Evolutionary conservation across 2,329 filamentous ascomycete genomes (phyloP).

Genomic region (Aspergillus aculeatinus): DNA sequence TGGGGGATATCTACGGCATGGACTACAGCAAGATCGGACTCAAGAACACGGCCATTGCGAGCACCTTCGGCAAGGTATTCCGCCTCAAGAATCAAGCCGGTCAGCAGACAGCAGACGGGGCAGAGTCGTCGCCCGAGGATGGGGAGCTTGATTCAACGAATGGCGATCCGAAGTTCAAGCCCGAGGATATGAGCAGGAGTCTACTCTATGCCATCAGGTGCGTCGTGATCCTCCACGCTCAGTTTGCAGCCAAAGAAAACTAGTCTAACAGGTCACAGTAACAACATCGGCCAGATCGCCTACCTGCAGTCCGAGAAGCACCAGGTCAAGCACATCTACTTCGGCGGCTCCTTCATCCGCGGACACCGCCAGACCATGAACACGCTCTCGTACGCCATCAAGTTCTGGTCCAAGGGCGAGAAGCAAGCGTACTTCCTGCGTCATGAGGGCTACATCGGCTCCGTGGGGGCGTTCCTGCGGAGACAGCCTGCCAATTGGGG

Average conservation of each 20-base stretch:
- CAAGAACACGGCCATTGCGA: conserved; percentile 93
- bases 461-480: conserved; percentile 92
- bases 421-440: conserved; percentile 95
- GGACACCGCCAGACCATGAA: conserved; percentile 98
- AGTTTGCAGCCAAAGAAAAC: neutral
- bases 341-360: conserved; percentile 93
- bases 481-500: conserved; percentile 90
- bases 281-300: conserved; percentile 97
- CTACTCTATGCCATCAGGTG: conserved; percentile 84
- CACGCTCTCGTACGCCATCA: conserved; percentile 92
- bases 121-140: conserved; percentile 53
- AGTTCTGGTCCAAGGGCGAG: conserved; percentile 91
- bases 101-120: conserved; percentile 70
- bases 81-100: conserved; percentile 86
- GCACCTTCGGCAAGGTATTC: conserved; percentile 95
- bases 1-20: conserved; percentile 95
- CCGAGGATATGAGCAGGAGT: conserved; percentile 84
- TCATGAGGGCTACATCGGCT: conserved; percentile 92
- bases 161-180: conserved; percentile 59
- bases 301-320: conserved; percentile 97
- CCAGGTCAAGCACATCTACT: conserved; percentile 88
- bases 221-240: conserved; percentile 12
- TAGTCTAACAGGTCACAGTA: conserved; percentile 54
- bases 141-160: conserved; percentile 47
- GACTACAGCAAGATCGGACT: conserved; percentile 96